Evolutionary conservation across 805 yeast species (phyloP), one percentile per base, ranked within the genome.

Genomic region (Middelhovenomyces tepae): DNA sequence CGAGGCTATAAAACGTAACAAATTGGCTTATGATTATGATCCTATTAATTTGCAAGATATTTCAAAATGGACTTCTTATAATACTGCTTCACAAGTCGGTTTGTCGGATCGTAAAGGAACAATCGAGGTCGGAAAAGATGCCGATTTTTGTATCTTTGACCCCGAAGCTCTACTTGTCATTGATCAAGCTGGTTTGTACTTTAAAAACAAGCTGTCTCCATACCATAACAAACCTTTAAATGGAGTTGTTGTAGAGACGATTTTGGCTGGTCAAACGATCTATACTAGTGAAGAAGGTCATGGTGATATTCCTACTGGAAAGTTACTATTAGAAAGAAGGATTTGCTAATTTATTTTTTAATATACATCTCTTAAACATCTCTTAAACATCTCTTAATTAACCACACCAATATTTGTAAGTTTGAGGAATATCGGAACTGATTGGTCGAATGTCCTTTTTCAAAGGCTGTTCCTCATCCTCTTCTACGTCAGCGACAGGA

Each of bases 161-260:
- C 74, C 83, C 5, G 64, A 64, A 8, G 64, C 64, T 14, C 61
- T 67, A 27, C 73, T 82, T 20, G 42, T 31, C 7, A 40, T 56
- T 34, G 57, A 57, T 26, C 50, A 57, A n/a, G 28, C 43, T 17
- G 40, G 50, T 27, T 41, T 60, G 50, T 70, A 57, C 45, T 89
- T 82, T 65, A 86, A 84, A 46, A 89, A 87, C 64, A 87, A 86
- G 56, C 58, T 89, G 35, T 82, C 95, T 1, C 94, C 95, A 0
- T 89, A 84, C 53, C 67, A 83, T 48, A 94, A 94, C 4, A 64
- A 63, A 60, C 55, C 64, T 32, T 62, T 85, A 40, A 59, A 56
- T 25, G 96, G 97, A 16, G 66, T 75, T 38, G 93, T 87, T 5
- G 61, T 76, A 31, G 87, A 80, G 55, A 85, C 96, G 0, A 62